Evolutionary conservation across 176 grass and related monocot species (phyloP), one percentile per base, ranked within the genome.

Genomic region (Panicum miliaceum): DNA sequence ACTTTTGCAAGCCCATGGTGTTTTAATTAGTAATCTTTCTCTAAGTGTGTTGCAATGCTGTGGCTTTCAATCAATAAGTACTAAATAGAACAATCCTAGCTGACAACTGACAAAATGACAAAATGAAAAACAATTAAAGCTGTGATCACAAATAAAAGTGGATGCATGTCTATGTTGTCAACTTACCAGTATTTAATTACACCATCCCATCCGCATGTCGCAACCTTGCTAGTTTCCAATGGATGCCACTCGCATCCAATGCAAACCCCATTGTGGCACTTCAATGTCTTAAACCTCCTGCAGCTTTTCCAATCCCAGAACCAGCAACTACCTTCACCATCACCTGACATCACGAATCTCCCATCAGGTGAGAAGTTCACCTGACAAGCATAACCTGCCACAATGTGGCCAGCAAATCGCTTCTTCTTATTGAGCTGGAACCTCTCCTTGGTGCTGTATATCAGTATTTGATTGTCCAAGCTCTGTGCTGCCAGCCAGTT

Each of bases 231-330:
- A 70, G 90, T 90, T 84, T 99, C 96, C 73, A 99, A 83, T 36
- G 96, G 96, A 84, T 99, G 96, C 96, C 96, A 99, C 81, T 92
- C 96, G 9, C 91, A 96, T 60, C 96, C 96, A 79, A 99, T 99
- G 79, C 96, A 99, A 62, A 99, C 96, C 23, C 89, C 91, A 0
- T 96, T 92, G 74, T 99, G 96, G 68, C 96, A 99, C 84, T 84
- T 96, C 32, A 99, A 75, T 22, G 93, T 99, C 77, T 92, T 90
- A 71, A 95, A 93, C 48, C 91, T 92, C 72, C 89, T 96, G 57
- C 96, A 93, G 76, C 91, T 96, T 85, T 99, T 99, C 96, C 96
- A 99, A 68, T 99, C 96, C 96, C 96, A 99, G 66, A 99, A 99
- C 96, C 96, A 99, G 78, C 93, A 93, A 69, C 91, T 94, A 52